phyloP scores from a whole-genome alignment of 2,329 filamentous ascomycete genomes.

The Macrophomina pseudophaseolina region DNA sequence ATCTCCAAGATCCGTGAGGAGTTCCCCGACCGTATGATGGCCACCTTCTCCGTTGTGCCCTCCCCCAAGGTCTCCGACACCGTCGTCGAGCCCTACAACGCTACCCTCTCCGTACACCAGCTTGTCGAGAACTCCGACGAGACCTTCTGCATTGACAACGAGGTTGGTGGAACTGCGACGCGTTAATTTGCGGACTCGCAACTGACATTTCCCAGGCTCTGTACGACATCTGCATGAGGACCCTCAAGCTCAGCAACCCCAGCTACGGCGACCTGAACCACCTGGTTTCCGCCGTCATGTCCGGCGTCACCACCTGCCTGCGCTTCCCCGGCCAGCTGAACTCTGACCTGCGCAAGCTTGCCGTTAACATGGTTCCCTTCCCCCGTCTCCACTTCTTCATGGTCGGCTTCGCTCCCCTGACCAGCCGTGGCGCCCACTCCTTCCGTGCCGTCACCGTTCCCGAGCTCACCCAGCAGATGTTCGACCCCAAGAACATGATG shows the following conservation, averaged over 20 bases:
- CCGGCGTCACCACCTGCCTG: constrained; percentile 95
- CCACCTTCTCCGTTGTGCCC: constrained; percentile 97
- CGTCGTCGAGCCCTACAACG: constrained; percentile 99
- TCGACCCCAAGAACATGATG: constrained; percentile 99
- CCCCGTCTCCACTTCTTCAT: constrained; percentile 99
- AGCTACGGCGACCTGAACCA: constrained; percentile 99
- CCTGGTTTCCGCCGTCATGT: constrained; percentile 99
- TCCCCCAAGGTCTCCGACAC: constrained; percentile 99
- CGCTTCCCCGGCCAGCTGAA: constrained; percentile 99
- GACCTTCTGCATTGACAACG: constrained; percentile 99
- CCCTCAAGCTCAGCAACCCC: constrained; percentile 97
- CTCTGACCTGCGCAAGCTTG: constrained; percentile 98
- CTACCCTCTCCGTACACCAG: constrained; percentile 98
- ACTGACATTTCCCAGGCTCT: constrained; percentile 65
- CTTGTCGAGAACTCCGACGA: constrained; percentile 99
- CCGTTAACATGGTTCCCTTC: constrained; percentile 99
- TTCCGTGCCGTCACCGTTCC: constrained; percentile 98
- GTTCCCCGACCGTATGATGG: constrained; percentile 99
- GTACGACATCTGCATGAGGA: constrained; percentile 99
- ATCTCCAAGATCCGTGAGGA: constrained; percentile 99
- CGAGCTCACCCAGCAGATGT: constrained; percentile 99
- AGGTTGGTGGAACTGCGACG: constrained; percentile 57
- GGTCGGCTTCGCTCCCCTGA: constrained; percentile 99
- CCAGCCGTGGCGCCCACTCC: constrained; percentile 86
- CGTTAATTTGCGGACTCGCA: constrained; percentile 22